phyloP scores from a whole-genome alignment of 768 basidiomycete species.

The Scleroderma bovista region DNA sequence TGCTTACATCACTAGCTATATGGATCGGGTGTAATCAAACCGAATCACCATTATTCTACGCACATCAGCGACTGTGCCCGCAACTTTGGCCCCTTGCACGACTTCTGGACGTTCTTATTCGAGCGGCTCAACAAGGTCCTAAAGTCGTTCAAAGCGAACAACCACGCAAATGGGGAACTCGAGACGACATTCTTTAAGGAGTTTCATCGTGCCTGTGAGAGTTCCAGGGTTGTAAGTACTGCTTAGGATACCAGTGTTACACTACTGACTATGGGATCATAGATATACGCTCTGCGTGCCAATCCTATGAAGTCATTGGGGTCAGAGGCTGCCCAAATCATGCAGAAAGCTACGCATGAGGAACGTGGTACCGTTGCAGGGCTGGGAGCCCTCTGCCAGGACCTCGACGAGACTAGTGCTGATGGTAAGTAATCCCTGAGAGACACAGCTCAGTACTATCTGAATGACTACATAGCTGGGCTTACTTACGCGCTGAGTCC shows the following conservation, averaged over 20 bases:
- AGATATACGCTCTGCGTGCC: neutral
- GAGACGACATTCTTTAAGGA: slow-evolving; percentile 1
- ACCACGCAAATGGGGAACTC: slow-evolving; percentile 28
- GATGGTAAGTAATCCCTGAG: slow-evolving; percentile 14
- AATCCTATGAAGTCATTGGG: slow-evolving; percentile 8
- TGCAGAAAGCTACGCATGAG: slow-evolving; percentile 1
- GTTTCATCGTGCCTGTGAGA: neutral
- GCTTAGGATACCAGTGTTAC: neutral
- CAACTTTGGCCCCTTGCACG: slow-evolving; percentile 7
- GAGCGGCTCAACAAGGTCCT: slow-evolving; percentile 34
- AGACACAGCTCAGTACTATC: neutral
- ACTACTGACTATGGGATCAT: neutral
- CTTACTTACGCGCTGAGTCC: slow-evolving; percentile 1
- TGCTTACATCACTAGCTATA: slow-evolving; percentile 14
- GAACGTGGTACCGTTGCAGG: neutral
- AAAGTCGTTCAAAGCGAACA: slow-evolving; percentile 31
- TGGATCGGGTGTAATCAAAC: neutral
- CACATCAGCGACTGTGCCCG: slow-evolving; percentile 22
- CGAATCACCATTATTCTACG: slow-evolving; percentile 24
- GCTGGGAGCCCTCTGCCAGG: neutral
- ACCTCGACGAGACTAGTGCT: neutral
- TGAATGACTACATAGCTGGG: neutral
- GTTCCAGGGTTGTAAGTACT: neutral
- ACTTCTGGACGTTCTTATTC: slow-evolving; percentile 35
- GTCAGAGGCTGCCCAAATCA: neutral